Evolutionary conservation across 2,329 filamentous ascomycete species (phyloP).

Genomic region (Fusarium sp.): DNA sequence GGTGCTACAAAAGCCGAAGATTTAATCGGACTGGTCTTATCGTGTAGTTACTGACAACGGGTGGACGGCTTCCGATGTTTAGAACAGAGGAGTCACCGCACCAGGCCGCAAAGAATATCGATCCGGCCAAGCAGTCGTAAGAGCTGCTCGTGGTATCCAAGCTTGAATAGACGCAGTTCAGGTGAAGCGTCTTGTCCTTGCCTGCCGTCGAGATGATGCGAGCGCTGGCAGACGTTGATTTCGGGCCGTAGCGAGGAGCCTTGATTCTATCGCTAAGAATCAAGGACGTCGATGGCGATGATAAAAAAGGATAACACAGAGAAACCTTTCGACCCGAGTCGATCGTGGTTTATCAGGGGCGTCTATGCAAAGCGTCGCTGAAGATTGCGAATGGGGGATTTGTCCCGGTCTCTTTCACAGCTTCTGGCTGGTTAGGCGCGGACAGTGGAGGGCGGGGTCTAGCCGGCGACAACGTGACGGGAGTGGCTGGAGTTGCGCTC

Average conservation of each 20-base stretch:
- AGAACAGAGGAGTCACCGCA: neutral
- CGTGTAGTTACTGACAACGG: conserved; percentile 15
- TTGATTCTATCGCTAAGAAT: neutral
- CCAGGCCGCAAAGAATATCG: conserved; percentile 8
- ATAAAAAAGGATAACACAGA: conserved; percentile 1
- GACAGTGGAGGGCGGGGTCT: conserved; percentile 41
- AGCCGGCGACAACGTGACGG: conserved; percentile 40
- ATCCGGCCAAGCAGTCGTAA: conserved; percentile 7
- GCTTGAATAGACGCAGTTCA: neutral
- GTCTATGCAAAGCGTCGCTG: conserved; percentile 30
- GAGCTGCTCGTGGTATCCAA: conserved; percentile 17
- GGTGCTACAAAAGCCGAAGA: conserved; percentile 15
- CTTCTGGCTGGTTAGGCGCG: conserved; percentile 42
- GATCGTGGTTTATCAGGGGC: conserved; percentile 15
- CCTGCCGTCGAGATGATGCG: conserved; percentile 3
- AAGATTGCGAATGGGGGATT: conserved; percentile 23
- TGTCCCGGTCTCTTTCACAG: conserved; percentile 33
- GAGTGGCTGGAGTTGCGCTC: conserved; percentile 40
- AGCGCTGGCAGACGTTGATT: conserved; percentile 2
- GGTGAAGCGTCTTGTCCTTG: conserved; percentile 10
- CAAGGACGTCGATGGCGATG: conserved; percentile 8
- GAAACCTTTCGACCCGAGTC: conserved; percentile 1
- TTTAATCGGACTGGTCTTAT: conserved; percentile 25
- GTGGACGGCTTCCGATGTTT: conserved; percentile 1
- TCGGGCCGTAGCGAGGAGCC: conserved; percentile 10